Evolutionary conservation across 768 basidiomycete genomes (phyloP), one percentile per base, ranked within the genome.

Genomic region (Suillus bovinus): DNA sequence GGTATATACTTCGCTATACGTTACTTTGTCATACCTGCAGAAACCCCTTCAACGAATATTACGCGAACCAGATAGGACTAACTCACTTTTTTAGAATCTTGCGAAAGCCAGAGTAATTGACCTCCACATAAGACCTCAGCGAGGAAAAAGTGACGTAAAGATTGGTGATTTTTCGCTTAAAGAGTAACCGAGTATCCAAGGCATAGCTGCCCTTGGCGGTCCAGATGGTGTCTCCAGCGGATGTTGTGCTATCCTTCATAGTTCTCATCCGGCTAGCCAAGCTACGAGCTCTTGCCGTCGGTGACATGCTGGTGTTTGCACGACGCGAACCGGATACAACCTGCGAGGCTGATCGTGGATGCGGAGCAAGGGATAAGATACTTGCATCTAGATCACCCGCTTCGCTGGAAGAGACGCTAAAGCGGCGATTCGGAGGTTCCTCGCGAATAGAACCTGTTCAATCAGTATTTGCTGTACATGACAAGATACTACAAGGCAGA

Each of bases 11-110:
- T 88, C 82, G 63, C 84, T 90, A 65, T 86, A 84, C 4, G 89
- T 93, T 65, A 97, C 91, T 76, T 98, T 99, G 82, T 99, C 95
- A 70, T 96, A 96, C 75, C 93, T 94, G 64, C n/a, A n/a, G 11
- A 29, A 39, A 38, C 27, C 5, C 13, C 5, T 29, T 61, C 33
- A 61, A 27, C n/a, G 20, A 38, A 39, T 38, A 14, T 39, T 44
- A 63, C 13, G 53, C 31, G 47, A 34, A 27, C 13, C 42, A 38
- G 41, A 61, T 8, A 49, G 50, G 52, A 60, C 56, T n/a, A 34
- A 74, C 86, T 61, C 71, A 94, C 90, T 98, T 98, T 78, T 98
- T 98, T 71, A 96, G 73, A 41, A 96, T 95, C 81, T 98, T 98
- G 67, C 93, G 85, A 77, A 98, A 94, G 1, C 95, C 96, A 0